Percentiles rank a stretch among this genome's conserved stretches.
These are phyloP conservation scores for Filobasidium wieringae DNA, from an alignment of 768 basidiomycete species.

Conservation along the genomic window DNA sequence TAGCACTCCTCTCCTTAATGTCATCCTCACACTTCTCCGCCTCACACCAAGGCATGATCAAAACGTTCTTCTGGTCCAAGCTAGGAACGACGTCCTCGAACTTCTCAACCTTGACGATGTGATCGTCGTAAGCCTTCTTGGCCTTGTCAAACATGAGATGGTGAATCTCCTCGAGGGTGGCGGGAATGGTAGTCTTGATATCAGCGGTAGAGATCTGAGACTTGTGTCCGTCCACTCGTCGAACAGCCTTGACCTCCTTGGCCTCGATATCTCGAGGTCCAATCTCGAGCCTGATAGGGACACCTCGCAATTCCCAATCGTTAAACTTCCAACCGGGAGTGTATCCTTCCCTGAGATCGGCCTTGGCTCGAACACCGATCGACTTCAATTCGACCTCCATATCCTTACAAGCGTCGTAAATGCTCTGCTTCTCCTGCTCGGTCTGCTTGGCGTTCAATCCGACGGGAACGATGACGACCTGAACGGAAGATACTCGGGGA, in stretches of 20 bases:
- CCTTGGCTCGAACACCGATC: slow-evolving; percentile 67
- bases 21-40: slow-evolving; percentile 85
- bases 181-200: slow-evolving; percentile 46
- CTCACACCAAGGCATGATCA: slow-evolving; percentile 94
- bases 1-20: slow-evolving; percentile 86
- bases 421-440: slow-evolving; percentile 46
- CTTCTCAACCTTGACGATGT: slow-evolving; percentile 58
- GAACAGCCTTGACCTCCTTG: slow-evolving; percentile 69
- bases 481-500: slow-evolving; percentile 86
- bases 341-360: slow-evolving; percentile 87
- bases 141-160: slow-evolving; percentile 74
- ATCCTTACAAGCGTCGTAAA: slow-evolving; percentile 66
- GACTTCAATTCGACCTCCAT: slow-evolving; percentile 62
- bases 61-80: slow-evolving; percentile 74
- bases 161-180: slow-evolving; percentile 75
- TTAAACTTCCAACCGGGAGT: slow-evolving; percentile 99
- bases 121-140: slow-evolving; percentile 56
- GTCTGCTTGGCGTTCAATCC: slow-evolving; percentile 78
- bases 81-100: slow-evolving; percentile 92
- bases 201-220: slow-evolving; percentile 47
- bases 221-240: slow-evolving; percentile 65
- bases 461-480: slow-evolving; percentile 83
- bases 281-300: slow-evolving; percentile 91
- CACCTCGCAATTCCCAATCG: slow-evolving; percentile 99
- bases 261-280: slow-evolving; percentile 76